Evolutionary conservation across 345 rosid genomes (phyloP), one percentile per base, ranked within the genome.

Genomic region (Populus ilicifolia): DNA sequence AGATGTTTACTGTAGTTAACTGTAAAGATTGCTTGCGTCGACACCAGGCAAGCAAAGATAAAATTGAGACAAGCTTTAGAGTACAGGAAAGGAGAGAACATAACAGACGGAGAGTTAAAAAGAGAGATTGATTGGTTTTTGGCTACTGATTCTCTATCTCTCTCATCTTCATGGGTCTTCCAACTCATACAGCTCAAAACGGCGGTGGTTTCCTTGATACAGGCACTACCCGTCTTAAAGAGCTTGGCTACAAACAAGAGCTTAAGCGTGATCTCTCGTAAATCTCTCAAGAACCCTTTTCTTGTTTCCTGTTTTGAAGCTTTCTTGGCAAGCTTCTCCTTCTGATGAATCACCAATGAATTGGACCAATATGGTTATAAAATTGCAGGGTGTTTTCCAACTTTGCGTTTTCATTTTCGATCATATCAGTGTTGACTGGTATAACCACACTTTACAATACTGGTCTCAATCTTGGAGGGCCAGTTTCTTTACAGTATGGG

Each of bases 191-290:
- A 4, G 50, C 73, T 7, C 65, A 50, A 74, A 79, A 86, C 29
- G 85, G 83, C 35, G 38, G 29, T 43, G 70, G 36, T 65, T 52
- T 67, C 70, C 75, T 81, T 29, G 97, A 91, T 83, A 88, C 98
- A 8, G 92, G 96, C 73, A 89, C 84, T 76, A 71, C 86, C 69
- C 93, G 99, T 59, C 94, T 91, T 75, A 85, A 77, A 65, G 91
- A 95, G 86, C 96, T 95, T 64, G 99, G 99, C 46, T 95, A 95
- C 90, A 95, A 93, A 83, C 98, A 95, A 83, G 99, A 95, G 70
- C 98, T 95, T 75, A 93, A 93, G 87, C 99, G 98, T 43, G 93
- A 93, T 70, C 93, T 95, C 83, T 95, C 96, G 97, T 93, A 87
- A 86, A 80, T 29, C 44, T 71, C 84, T 80, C 29, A 46, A 71